Evolutionary conservation across 2,329 filamentous ascomycete genomes (phyloP), one percentile per base, ranked within the genome.

Genomic region (Clonostachys rhizophaga): DNA sequence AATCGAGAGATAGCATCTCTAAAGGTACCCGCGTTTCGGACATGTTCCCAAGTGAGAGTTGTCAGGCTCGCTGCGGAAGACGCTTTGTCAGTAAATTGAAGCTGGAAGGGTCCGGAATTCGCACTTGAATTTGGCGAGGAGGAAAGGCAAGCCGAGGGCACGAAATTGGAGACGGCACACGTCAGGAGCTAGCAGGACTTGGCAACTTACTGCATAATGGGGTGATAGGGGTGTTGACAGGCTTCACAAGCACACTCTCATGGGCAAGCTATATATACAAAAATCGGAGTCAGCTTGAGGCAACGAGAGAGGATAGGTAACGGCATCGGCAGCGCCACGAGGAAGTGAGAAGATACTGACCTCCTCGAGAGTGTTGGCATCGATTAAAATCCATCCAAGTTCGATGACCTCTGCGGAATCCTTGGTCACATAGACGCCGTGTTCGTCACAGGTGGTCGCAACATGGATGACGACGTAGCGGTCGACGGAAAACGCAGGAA

Each of bases 391-490:
- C 94, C 94, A 99, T 54, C 92, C 94, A 65, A 99, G 81, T 80
- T 99, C 94, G 69, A 99, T 99, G 56, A 99, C 94, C 75, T 99
- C 94, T 52, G 94, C 94, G 50, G 94, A 97, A 72, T 99, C 94
- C 73, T 97, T 97, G 50, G 94, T 99, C 50, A 99, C 94, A 70
- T 99, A 99, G 55, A 99, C 94, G 53, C 94, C 94, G 72, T 99
- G 94, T 70, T 99, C 94, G 69, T 99, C 94, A 72, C 94, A 99
- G 58, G 94, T 99, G 35, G 94, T 99, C 54, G 94, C 94, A 63
- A 97, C 92, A 71, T 99, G 94, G 67, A 97, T 96, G 63, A 99
- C 89, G 56, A 96, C 87, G 72, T 96, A 99, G 68, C 92, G 89
- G 75, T 99, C 94, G 71, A 96, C 82, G 72, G 87, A 87, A 58